These are phyloP conservation scores for Dinochytrium kinnereticum DNA, from an alignment of 371 early-diverging fungal species.

Conservation along the genomic window DNA sequence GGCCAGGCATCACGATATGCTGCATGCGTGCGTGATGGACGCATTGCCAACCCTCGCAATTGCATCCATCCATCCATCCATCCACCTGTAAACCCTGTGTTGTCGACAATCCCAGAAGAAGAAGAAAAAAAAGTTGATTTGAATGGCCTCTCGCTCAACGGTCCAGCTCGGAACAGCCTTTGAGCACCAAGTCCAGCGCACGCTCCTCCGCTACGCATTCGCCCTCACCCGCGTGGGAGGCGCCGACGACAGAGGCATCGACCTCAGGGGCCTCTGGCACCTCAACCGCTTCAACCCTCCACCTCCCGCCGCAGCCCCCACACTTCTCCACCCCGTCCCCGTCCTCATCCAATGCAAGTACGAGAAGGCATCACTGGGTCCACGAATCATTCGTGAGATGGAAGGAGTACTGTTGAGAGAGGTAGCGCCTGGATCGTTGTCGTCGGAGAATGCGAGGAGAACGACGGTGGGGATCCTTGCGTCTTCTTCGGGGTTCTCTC, in stretches of 20 bases:
- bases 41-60: no score
- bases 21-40: no score
- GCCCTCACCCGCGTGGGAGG: slow-evolving; percentile 36
- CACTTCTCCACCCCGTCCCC: slow-evolving; percentile 21
- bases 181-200: neutral
- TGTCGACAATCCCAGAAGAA: no score
- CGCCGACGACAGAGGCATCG: slow-evolving; percentile 38
- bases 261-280: slow-evolving; percentile 37
- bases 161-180: slow-evolving; percentile 1
- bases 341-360: slow-evolving; percentile 41
- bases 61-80: no score
- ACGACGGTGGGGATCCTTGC: slow-evolving; percentile 34
- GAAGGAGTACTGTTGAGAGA: slow-evolving; percentile 34
- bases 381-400: slow-evolving; percentile 34
- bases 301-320: slow-evolving; percentile 2
- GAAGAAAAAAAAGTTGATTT: no score
- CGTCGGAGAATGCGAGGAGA: neutral
- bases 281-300: slow-evolving; percentile 1
- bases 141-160: no score
- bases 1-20: no score
- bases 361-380: slow-evolving; percentile 22
- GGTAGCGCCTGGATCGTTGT: neutral
- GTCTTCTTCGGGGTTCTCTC: slow-evolving; percentile 25
- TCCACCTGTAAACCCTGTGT: no score
- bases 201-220: neutral